Percentiles rank a stretch among this genome's conserved stretches.
Conservation (phyloP, 2,329 filamentous ascomycete genomes). For the Botrytis cinerea region DNA sequence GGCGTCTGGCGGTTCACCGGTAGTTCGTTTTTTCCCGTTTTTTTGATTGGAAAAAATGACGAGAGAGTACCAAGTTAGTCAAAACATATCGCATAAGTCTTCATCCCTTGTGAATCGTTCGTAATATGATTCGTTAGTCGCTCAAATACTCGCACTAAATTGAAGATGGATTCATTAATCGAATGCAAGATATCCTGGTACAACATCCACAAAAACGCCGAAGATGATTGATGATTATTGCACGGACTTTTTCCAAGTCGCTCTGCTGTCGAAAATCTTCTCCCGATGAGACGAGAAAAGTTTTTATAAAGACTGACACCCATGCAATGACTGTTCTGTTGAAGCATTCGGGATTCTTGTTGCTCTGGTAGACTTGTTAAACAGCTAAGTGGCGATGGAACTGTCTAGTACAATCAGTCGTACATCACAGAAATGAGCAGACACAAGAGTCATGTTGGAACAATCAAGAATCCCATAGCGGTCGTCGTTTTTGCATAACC, state of each 20-base stretch:
- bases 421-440: background rate
- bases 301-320: slow-evolving; percentile 3
- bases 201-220: slow-evolving; percentile 18
- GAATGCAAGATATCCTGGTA: background rate
- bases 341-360: background rate
- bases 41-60: background rate
- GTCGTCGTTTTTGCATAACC: background rate
- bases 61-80: background rate
- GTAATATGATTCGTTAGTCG: slow-evolving; percentile 13
- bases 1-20: slow-evolving; percentile 7
- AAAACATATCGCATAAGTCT: background rate
- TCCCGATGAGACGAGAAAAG: background rate
- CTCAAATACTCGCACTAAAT: slow-evolving; percentile 18
- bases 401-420: background rate
- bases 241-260: slow-evolving; percentile 1
- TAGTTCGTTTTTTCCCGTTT: background rate
- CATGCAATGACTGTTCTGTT: background rate
- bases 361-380: background rate
- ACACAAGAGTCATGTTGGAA: background rate
- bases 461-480: background rate
- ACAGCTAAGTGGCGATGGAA: background rate
- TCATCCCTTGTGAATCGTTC: background rate
- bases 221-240: slow-evolving; percentile 1
- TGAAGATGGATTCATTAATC: background rate
- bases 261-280: background rate